These are phyloP conservation scores for Dryas octopetala DNA, from an alignment of 306 rosid species.

Conservation along the genomic window DNA sequence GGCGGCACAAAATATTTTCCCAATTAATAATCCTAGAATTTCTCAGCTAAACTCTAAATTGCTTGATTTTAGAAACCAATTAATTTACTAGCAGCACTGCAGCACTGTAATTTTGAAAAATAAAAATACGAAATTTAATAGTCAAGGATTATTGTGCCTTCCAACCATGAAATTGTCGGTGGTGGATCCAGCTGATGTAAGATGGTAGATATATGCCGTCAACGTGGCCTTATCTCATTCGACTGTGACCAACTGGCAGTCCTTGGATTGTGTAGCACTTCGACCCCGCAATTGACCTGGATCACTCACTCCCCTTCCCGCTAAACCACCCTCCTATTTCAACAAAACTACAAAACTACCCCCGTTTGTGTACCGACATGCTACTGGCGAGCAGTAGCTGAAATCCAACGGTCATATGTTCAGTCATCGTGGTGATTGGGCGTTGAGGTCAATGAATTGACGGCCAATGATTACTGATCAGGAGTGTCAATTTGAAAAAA, in stretches of 20 bases:
- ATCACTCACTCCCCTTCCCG: background rate
- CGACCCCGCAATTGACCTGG: background rate
- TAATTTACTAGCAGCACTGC: too few species aligned
- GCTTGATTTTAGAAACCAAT: too few species aligned
- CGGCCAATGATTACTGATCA: background rate
- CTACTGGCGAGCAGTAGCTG: background rate
- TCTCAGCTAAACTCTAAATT: too few species aligned
- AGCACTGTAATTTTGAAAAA: too few species aligned
- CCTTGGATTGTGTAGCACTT: constrained; percentile 6
- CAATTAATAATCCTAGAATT: too few species aligned
- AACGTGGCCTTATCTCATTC: constrained; percentile 29
- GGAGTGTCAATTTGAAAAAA: background rate
- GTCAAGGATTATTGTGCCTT: constrained; percentile 20
- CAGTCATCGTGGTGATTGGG: too few species aligned
- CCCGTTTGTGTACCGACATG: constrained; percentile 10
- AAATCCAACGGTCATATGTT: background rate
- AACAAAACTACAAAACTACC: constrained; percentile 19
- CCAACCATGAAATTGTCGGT: constrained; percentile 44
- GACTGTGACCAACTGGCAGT: constrained; percentile 22
- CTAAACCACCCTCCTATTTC: constrained; percentile 13
- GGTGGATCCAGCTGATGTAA: constrained; percentile 28
- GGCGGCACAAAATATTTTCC: too few species aligned
- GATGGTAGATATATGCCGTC: constrained; percentile 15
- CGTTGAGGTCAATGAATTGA: background rate
- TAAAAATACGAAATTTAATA: background rate